Conservation (phyloP, 345 rosid genomes). For the Populus euphratica region DNA sequence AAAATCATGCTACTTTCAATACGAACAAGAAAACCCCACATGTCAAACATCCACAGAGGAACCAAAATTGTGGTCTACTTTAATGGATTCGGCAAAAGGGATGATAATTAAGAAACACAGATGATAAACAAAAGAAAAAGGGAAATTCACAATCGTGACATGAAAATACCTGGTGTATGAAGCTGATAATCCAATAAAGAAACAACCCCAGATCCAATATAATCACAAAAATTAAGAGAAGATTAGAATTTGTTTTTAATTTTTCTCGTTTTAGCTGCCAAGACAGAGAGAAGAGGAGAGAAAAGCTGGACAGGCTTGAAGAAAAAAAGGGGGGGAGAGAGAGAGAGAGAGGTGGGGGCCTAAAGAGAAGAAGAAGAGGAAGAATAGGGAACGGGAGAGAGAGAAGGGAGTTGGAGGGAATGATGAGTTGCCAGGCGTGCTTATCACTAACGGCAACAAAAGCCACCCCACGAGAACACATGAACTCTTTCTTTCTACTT, state of each 20-base stretch:
- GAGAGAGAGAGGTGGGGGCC: slow-evolving; percentile 19
- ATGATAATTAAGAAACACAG: slow-evolving; percentile 11
- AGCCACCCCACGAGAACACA: slow-evolving; percentile 32
- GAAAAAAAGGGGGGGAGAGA: slow-evolving; percentile 18
- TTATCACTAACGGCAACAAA: slow-evolving; percentile 78
- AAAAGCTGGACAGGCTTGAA: slow-evolving; percentile 15
- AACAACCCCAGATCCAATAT: slow-evolving; percentile 60
- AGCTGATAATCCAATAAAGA: slow-evolving; percentile 15
- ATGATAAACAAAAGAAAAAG: not conserved
- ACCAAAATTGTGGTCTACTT: not conserved
- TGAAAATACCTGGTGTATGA: slow-evolving; percentile 33
- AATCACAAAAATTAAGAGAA: slow-evolving; percentile 12
- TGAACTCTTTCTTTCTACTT: slow-evolving; percentile 22
- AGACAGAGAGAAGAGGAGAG: slow-evolving; percentile 17
- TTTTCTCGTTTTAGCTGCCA: slow-evolving; percentile 19
- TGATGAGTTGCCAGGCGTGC: slow-evolving; percentile 89
- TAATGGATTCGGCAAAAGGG: slow-evolving; percentile 14
- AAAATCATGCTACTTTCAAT: slow-evolving; percentile 5
- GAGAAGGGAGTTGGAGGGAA: not conserved
- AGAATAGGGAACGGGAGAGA: not conserved
- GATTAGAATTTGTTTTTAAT: not conserved
- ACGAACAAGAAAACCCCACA: slow-evolving; percentile 1
- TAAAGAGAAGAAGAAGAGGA: not conserved
- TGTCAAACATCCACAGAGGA: not conserved
- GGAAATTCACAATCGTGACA: not conserved